Evolutionary conservation across 169 alveolate genomes (phyloP), one percentile per base, ranked within the genome.

Genomic region (Pseudocohnilembus persalinus): DNA sequence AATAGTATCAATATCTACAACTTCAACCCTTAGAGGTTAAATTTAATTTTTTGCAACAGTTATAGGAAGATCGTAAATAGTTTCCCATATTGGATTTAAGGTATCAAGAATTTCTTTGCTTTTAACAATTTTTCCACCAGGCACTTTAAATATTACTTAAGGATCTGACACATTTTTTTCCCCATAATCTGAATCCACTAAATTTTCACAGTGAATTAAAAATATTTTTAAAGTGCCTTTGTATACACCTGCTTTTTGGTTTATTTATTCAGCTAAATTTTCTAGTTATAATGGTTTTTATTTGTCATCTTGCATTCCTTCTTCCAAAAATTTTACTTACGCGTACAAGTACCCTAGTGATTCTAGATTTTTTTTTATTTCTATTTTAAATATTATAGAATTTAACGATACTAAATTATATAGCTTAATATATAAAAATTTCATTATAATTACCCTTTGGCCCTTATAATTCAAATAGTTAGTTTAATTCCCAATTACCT

Each of bases 221-320:
- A 85, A 85, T 31, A 85, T 81, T 73, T 84, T 77, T n/a, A 85
- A 73, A 1, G 33, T 65, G 29, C 89, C 89, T 29, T 80, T 77
- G n/a, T 85, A 85, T 0, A 85, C 30, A 31, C 89, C 89, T 79
- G 77, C 27, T 79, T 81, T 77, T 1, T 74, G 76, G 32, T 64
- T 63, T 30, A 85, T 72, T 49, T 78, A 73, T 35, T 85, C 76
- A 73, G 77, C 83, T 29, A 85, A 31, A 73, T 85, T 85, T 35
- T 85, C 89, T 15, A 77, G 35, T 6, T 77, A 64, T 33, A 84
- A 85, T 1, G 89, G 85, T 31, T 78, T 75, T 30, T 82, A 34
- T 27, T 72, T 78, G 49, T 85, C 89, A 49, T 85, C 89, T 29
- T 77, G 78, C 89, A 85, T 85, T 25, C 85, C 85, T 79, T 77